Evolutionary conservation across 73 alveolate genomes (phyloP), one percentile per base, ranked within the genome.

Genomic region (Paramecium biaurelia): DNA sequence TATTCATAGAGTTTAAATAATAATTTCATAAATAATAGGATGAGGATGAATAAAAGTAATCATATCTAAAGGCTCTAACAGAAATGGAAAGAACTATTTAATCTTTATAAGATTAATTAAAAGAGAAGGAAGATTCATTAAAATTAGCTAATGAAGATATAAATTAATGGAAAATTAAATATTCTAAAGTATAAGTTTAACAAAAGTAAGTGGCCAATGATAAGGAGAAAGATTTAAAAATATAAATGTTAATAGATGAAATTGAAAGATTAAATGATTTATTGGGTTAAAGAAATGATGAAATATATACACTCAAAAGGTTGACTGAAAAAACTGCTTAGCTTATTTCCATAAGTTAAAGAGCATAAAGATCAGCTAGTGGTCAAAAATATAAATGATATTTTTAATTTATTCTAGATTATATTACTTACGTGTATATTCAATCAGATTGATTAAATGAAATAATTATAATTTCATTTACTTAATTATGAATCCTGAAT

Each of bases 321-420:
- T 12, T 63, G 14, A 14, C 84, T 11, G 84, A 63, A 63, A 24
- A 63, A 32, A 63, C 84, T 11, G 84, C 84, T 12, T 32, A 63
- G 7, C 24, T 63, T 23, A 63, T 63, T 12, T 63, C 84, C 1
- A 63, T 63, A 12, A 63, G 84, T 63, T 32, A 63, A 63, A 63
- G 84, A 63, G 30, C 41, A 0, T 26, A 63, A 63, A 63, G 84
- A 26, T 63, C 84, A 1, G 45, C 84, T 30, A 63, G 84, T 30
- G 84, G 84, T 30, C 84, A 63, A 32, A 63, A 63, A 63, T 63
- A 63, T 24, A 63, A 63, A 63, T 63, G 84, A 63, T 15, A 63
- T 53, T 53, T 53, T 53, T 2, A 53, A 38, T 47, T 53, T 53
- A 53, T 53, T 53, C 68, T 18, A 53, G 23, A 18, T 53, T 53